Conservation (phyloP, 2,329 filamentous ascomycete species). For the Aspergillus bombycis region DNA sequence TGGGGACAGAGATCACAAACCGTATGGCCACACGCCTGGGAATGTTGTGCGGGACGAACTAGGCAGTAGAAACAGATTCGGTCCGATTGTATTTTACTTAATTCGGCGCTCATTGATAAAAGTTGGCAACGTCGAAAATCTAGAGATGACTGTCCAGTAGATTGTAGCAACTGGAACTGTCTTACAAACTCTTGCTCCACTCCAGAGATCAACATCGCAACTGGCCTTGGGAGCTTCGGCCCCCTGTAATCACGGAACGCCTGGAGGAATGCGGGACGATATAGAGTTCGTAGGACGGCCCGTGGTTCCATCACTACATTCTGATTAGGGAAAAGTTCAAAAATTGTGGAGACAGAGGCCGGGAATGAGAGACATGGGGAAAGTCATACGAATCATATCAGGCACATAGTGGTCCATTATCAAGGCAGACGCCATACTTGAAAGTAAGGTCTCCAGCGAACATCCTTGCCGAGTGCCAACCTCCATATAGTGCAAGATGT, state of each 20-base stretch:
- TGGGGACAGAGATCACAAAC: constrained; percentile 27
- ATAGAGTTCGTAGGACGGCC: constrained; percentile 18
- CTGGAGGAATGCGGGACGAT: constrained; percentile 7
- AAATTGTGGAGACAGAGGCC: background rate
- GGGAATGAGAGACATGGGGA: background rate
- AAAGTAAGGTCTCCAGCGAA: constrained; percentile 2
- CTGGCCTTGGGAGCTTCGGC: background rate
- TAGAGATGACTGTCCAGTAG: background rate
- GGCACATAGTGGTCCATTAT: constrained; percentile 30
- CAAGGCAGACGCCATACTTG: constrained; percentile 19
- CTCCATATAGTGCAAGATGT: constrained; percentile 19
- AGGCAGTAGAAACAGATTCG: constrained; percentile 27
- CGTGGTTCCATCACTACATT: constrained; percentile 16
- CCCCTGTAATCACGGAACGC: constrained; percentile 2
- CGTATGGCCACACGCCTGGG: constrained; percentile 22
- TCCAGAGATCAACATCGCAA: background rate
- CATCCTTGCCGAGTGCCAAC: constrained; percentile 9
- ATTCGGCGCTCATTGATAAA: constrained; percentile 9
- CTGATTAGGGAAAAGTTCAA: background rate
- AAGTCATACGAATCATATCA: constrained; percentile 15
- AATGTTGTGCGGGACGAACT: constrained; percentile 18
- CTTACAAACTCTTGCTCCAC: constrained; percentile 12
- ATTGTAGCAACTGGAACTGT: constrained; percentile 1
- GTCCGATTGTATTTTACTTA: constrained; percentile 20
- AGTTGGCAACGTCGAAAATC: constrained; percentile 4